These are phyloP conservation scores for Eucalyptus sp. DNA, from an alignment of 345 rosid genomes.

Conservation along the genomic window DNA sequence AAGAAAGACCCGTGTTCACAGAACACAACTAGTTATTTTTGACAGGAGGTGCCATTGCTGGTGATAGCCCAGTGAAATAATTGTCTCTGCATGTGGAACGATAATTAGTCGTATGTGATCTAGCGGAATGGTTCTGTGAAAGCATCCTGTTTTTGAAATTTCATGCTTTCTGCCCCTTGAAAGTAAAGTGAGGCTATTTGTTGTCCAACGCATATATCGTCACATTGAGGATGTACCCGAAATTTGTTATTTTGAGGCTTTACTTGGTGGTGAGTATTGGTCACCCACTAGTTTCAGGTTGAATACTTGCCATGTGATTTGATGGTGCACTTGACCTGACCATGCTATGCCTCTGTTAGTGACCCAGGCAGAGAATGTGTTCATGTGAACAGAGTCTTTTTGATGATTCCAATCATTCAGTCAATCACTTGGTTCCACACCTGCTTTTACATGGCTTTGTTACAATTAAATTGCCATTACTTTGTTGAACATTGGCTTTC, in stretches of 20 bases:
- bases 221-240: background rate
- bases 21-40: background rate
- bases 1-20: background rate
- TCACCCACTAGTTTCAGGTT: background rate
- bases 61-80: background rate
- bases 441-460: background rate
- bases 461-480: background rate
- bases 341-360: background rate
- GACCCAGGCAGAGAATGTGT: background rate
- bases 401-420: background rate
- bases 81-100: background rate
- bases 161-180: background rate
- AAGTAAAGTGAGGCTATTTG: background rate
- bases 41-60: background rate
- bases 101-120: background rate
- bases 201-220: background rate
- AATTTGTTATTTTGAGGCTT: background rate
- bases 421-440: background rate
- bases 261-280: background rate
- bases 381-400: background rate
- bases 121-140: background rate
- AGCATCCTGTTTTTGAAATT: background rate
- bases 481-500: background rate
- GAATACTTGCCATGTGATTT: background rate
- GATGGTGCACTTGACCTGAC: background rate